Conservation (phyloP, 2,329 filamentous ascomycete genomes). For the Aspergillus fructus region DNA sequence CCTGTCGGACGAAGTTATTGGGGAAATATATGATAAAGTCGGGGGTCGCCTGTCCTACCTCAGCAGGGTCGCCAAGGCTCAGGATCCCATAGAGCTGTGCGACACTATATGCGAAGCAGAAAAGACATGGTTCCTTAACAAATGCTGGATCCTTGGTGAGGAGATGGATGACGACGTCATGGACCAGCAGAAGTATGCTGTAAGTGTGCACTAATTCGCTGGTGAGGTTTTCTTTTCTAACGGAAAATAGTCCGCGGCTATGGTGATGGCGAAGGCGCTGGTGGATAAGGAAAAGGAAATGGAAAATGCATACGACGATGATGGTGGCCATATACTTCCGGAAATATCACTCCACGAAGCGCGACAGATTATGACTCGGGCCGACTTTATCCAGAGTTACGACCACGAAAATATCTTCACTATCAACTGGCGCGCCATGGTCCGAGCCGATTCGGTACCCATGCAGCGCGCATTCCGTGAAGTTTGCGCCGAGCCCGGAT, state of each 20-base stretch:
- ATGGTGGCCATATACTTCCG: constrained; percentile 72
- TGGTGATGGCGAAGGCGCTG: constrained; percentile 87
- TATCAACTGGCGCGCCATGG: constrained; percentile 82
- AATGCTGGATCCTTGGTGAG: constrained; percentile 72
- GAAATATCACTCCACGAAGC: constrained; percentile 78
- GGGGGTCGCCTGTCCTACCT: constrained; percentile 87
- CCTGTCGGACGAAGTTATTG: constrained; percentile 54
- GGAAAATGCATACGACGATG: constrained; percentile 61
- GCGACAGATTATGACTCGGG: constrained; percentile 89
- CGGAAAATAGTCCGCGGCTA: constrained; percentile 69
- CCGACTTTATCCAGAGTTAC: constrained; percentile 89
- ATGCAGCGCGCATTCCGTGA: constrained; percentile 92
- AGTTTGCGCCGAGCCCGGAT: constrained; percentile 74
- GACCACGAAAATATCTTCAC: constrained; percentile 95
- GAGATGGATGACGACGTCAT: constrained; percentile 97
- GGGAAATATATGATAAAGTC: constrained; percentile 80
- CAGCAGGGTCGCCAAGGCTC: constrained; percentile 82
- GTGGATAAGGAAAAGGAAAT: constrained; percentile 75
- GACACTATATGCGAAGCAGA: constrained; percentile 68
- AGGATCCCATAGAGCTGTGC: constrained; percentile 77
- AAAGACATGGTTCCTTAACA: constrained; percentile 77
- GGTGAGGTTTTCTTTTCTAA: constrained; percentile 15
- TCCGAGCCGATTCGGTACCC: constrained; percentile 89
- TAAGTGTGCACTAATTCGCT: constrained; percentile 47
- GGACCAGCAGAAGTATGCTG: constrained; percentile 94